Percentiles rank a stretch among this genome's conserved stretches.
Evolutionary conservation across 192 early-diverging fungal genomes (phyloP).

Genomic region (Phlyctochytrium planicorne): DNA sequence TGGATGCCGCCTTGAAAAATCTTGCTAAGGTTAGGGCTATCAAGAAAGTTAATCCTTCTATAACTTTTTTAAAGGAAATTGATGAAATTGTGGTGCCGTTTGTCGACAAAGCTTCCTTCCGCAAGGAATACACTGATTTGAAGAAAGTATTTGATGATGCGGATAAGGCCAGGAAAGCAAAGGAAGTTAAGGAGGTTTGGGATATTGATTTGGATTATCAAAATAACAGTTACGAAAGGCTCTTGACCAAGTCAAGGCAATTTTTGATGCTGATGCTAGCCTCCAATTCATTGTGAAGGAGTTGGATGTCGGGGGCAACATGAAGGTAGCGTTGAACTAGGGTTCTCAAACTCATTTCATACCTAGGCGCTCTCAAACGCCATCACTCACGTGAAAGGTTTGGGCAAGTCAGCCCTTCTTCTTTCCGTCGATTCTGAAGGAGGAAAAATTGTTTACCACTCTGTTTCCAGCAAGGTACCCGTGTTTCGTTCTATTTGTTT

Average conservation of each 20-base stretch:
- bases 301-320: constrained; percentile 73
- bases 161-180: constrained; percentile 86
- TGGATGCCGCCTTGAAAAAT: constrained; percentile 79
- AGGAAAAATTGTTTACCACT: constrained; percentile 75
- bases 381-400: constrained; percentile 73
- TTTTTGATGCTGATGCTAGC: constrained; percentile 68
- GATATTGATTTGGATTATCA: not conserved
- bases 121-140: constrained; percentile 65
- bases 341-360: not conserved
- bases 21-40: constrained; percentile 49
- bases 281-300: constrained; percentile 54
- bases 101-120: constrained; percentile 72
- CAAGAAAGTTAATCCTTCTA: not conserved
- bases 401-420: constrained; percentile 87
- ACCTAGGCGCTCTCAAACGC: constrained; percentile 70
- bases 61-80: constrained; percentile 53
- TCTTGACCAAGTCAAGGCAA: constrained; percentile 71
- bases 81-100: constrained; percentile 78
- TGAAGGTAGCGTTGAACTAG: constrained; percentile 52
- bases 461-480: constrained; percentile 67
- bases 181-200: constrained; percentile 72
- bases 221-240: constrained; percentile 25
- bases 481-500: not conserved
- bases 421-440: constrained; percentile 70
- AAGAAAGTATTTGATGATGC: constrained; percentile 85